Evolutionary conservation across 1,139 yeast genomes (phyloP).

Genomic region (Debaryomycetaceae sp.): DNA sequence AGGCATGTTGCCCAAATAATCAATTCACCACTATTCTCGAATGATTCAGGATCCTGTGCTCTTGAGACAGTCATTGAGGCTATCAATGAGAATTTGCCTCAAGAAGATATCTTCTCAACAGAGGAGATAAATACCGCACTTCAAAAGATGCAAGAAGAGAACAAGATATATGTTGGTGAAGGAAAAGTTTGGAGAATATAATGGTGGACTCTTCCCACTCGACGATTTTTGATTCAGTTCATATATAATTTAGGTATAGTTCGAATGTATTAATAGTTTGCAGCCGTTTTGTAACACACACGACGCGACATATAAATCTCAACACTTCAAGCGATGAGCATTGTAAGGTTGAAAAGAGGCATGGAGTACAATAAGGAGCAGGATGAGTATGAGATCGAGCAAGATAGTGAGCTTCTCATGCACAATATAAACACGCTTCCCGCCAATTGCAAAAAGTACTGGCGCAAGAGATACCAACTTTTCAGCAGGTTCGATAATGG

Average conservation of each 20-base stretch:
- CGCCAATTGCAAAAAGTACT: slow-evolving; percentile 46
- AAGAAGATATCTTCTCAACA: slow-evolving; percentile 56
- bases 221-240: neutral
- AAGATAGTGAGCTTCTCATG: slow-evolving; percentile 33
- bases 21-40: slow-evolving; percentile 46
- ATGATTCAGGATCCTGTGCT: slow-evolving; percentile 43
- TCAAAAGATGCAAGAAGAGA: slow-evolving; percentile 48
- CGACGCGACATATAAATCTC: neutral
- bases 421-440: slow-evolving; percentile 43
- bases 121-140: slow-evolving; percentile 56
- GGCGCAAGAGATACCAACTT: slow-evolving; percentile 55
- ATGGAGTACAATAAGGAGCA: neutral
- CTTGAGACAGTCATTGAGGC: slow-evolving; percentile 39
- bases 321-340: neutral
- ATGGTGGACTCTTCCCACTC: slow-evolving; percentile 1
- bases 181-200: slow-evolving; percentile 60
- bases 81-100: slow-evolving; percentile 51
- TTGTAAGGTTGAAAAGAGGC: neutral
- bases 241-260: neutral
- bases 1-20: slow-evolving; percentile 45
- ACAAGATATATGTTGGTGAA: slow-evolving; percentile 58
- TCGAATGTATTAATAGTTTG: neutral
- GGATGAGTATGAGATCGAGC: slow-evolving; percentile 10
- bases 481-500: slow-evolving; percentile 69
- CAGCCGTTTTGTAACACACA: neutral